phyloP scores from a whole-genome alignment of 352 stramenopile genomes.

The Stephanocyclus meneghinianus region DNA sequence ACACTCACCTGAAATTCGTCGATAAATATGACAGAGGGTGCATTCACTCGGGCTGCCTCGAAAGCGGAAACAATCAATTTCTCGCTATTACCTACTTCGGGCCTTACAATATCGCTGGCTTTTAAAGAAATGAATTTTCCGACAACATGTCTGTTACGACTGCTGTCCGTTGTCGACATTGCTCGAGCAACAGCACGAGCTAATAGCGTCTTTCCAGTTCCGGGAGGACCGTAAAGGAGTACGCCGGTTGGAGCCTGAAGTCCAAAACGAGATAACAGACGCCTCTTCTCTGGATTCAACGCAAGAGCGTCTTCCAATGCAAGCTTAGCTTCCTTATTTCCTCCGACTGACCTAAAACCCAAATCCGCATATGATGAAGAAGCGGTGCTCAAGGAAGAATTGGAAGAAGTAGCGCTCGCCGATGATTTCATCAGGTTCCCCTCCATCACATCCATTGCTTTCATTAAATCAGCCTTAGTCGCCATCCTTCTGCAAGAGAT shows the following conservation, averaged over 20 bases:
- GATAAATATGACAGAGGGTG: conserved; percentile 82
- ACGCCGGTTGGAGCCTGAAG: conserved; percentile 74
- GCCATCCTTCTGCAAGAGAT: neutral
- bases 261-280: conserved; percentile 60
- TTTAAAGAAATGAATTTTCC: conserved; percentile 81
- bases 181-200: conserved; percentile 75
- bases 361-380: neutral
- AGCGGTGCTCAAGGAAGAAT: conserved; percentile 15
- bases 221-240: conserved; percentile 79
- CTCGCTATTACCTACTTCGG: conserved; percentile 81
- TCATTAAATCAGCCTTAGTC: conserved; percentile 31
- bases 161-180: conserved; percentile 26
- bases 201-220: conserved; percentile 81
- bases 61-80: conserved; percentile 80
- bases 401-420: conserved; percentile 1
- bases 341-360: conserved; percentile 63
- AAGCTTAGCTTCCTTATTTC: conserved; percentile 69
- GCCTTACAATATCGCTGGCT: conserved; percentile 77
- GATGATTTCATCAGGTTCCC: conserved; percentile 1
- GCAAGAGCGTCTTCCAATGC: conserved; percentile 70
- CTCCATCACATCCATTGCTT: conserved; percentile 16
- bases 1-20: conserved; percentile 80
- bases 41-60: conserved; percentile 70
- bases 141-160: conserved; percentile 14
- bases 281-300: conserved; percentile 56